Base-by-base conservation (phyloP, 345 rosid genomes). In the Eucalyptus pumila region DNA sequence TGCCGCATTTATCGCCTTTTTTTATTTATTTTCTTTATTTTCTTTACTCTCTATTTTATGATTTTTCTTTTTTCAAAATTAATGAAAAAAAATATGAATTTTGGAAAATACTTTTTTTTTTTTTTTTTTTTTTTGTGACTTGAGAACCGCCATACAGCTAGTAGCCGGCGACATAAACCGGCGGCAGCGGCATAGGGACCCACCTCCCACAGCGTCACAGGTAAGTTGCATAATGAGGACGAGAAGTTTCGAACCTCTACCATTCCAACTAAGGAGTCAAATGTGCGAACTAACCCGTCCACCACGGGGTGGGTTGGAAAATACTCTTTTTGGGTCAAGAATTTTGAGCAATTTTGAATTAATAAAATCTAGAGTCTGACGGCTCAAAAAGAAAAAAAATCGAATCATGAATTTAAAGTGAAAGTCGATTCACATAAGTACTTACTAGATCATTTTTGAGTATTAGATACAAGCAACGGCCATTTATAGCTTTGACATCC, bases 321-420 rank as follows among this genome's bases (percentile, higher is more conserved):
- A 50, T 51, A 51, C 1, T 24, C 3, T 58, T 56, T 56, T 56
- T 56, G 30, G 62, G n/a, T 58, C 0, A 30, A 23, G 14, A 56
- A 56, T 56, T 62, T 30, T 4, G 2, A 62, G 17, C 1, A 1
- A 14, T 62, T 27, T 62, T 27, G 6, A 62, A 62, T 62, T 30
- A 62, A 16, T 30, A 6, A 27, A 13, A 62, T 30, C 1, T 4
- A 11, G 3, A 27, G 32, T 6, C 2, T 4, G 0, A 1, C 0
- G 30, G 12, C 27, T 1, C 3, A 3, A 1, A 56, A 56, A 56
- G 62, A 11, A 56, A 56, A 56, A 56, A 24, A 56, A 23, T 56
- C 12, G 1, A 23, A 23, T 56, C 30, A 24, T 2, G 2, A 60
- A 30, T 12, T 27, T 27, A 12, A 12, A 27, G 32, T 12, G 3